Base-by-base conservation (phyloP, 768 basidiomycete genomes). In the Grammothele lineata region DNA sequence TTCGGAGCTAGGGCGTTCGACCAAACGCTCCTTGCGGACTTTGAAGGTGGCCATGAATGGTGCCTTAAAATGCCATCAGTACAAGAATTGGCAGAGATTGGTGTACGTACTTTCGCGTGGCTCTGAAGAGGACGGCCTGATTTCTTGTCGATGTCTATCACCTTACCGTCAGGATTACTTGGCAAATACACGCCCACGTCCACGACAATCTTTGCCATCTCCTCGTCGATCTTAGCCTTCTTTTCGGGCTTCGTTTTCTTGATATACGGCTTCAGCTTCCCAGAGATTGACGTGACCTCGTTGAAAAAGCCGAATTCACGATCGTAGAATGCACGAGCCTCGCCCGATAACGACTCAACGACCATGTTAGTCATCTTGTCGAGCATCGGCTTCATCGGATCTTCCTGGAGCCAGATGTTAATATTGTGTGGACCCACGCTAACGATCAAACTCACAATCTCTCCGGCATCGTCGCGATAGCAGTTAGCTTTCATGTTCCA, bases 401-500 rank as follows among this genome's bases (percentile, higher is more conserved):
- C 96, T 62, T 90, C 87, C 92, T 96, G 56, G 6, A 47, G 50
- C 51, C n/a, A 27, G 8, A 14, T 14, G 14, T 30, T 7, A 7
- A 7, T 7, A 14, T 30, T 7, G 14, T 7, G 27, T 14, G 27
- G 27, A 30, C 27, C 14, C 7, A 7, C 27, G 27, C 27, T 30
- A 14, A 14, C 14, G 27, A n/a, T n/a, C n/a, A n/a, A 15, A 71
- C 80, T 41, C 58, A 89, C 92, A 48, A 87, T 73, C 64, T 94
- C 93, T 12, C 82, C 91, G 6, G 75, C 71, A 59, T 98, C 96
- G 58, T 93, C 95, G 58, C 87, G 91, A 65, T 83, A 96, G 52
- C 89, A 92, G 60, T 99, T 99, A 4, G 96, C 96, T 60, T 95
- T 95, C 96, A 98, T 98, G 64, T 98, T 99, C 96, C 96, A 99